These are phyloP conservation scores for Papiliotrema laurentii DNA, from an alignment of 1,284 basidiomycete genomes.

Conservation along the genomic window DNA sequence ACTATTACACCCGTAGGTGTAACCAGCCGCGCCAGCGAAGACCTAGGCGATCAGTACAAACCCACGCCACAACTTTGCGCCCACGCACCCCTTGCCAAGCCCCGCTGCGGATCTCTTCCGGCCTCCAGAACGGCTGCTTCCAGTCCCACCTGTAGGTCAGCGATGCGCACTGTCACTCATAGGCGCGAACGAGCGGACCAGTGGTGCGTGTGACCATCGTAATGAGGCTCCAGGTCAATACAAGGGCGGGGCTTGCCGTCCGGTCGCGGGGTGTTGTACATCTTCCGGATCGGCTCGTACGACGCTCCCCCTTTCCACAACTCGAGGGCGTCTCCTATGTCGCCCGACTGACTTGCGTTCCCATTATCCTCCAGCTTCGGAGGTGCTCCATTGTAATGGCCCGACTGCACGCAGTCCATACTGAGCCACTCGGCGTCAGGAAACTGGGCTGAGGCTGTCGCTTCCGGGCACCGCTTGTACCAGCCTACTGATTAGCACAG, in stretches of 20 bases:
- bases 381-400: slow-evolving; percentile 4
- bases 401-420: slow-evolving; percentile 9
- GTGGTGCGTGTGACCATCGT: slow-evolving; percentile 9
- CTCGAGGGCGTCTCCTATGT: background rate
- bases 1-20: slow-evolving; percentile 19
- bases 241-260: slow-evolving; percentile 8
- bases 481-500: background rate
- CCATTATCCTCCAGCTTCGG: background rate
- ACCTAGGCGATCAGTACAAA: slow-evolving; percentile 1
- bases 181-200: background rate
- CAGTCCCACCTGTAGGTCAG: background rate
- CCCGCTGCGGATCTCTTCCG: slow-evolving; percentile 13
- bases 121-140: slow-evolving; percentile 8
- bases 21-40: slow-evolving; percentile 12
- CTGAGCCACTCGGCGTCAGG: slow-evolving; percentile 7
- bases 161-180: background rate
- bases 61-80: background rate
- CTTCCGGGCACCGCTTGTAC: background rate
- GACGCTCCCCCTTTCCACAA: slow-evolving; percentile 1
- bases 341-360: background rate
- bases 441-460: slow-evolving; percentile 6
- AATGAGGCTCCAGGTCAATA: slow-evolving; percentile 19
- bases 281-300: slow-evolving; percentile 8
- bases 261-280: slow-evolving; percentile 7
- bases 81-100: slow-evolving; percentile 5